Percentiles rank a stretch among this genome's conserved stretches.
phyloP scores from a whole-genome alignment of 805 yeast genomes.

The Ogataea populi-albae region DNA sequence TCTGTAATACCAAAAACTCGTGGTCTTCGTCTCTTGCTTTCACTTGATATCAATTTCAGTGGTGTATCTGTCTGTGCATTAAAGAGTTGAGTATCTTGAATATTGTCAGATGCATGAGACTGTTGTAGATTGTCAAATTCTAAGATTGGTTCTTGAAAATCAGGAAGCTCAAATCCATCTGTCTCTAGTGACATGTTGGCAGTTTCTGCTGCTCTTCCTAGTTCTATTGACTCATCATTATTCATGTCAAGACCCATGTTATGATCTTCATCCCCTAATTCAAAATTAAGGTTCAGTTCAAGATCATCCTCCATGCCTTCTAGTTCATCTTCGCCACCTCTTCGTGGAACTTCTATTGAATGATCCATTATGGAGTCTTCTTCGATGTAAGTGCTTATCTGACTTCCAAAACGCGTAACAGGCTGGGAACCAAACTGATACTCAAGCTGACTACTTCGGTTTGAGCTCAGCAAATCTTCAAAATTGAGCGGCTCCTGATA shows the following conservation, averaged over 20 bases:
- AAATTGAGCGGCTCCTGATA: constrained; percentile 58
- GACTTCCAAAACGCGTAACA: constrained; percentile 6
- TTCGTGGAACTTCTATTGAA: constrained; percentile 69
- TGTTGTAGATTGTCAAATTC: constrained; percentile 14
- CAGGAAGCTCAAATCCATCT: constrained; percentile 40
- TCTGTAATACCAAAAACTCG: constrained; percentile 32
- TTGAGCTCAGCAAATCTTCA: constrained; percentile 31
- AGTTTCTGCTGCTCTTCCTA: constrained; percentile 44
- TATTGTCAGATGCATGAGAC: constrained; percentile 8
- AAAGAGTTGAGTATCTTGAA: too few relatives aligned
- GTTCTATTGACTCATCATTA: constrained; percentile 46
- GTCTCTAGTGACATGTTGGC: constrained; percentile 25
- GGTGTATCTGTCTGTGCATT: too few relatives aligned
- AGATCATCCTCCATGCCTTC: constrained; percentile 32
- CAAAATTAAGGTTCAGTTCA: constrained; percentile 34
- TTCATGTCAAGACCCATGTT: constrained; percentile 17
- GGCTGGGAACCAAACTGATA: constrained; percentile 1
- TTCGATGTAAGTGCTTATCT: constrained; percentile 9
- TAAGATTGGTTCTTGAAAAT: constrained; percentile 26
- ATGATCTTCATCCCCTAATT: constrained; percentile 25
- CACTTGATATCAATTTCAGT: too few relatives aligned
- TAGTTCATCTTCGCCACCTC: constrained; percentile 30
- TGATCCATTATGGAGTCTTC: constrained; percentile 39
- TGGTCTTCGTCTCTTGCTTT: constrained; percentile 27
- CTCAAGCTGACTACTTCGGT: constrained; percentile 7